Percentiles rank a stretch among this genome's conserved stretches.
phyloP scores from a whole-genome alignment of 768 basidiomycete species.

The Hypholoma fasciculare region DNA sequence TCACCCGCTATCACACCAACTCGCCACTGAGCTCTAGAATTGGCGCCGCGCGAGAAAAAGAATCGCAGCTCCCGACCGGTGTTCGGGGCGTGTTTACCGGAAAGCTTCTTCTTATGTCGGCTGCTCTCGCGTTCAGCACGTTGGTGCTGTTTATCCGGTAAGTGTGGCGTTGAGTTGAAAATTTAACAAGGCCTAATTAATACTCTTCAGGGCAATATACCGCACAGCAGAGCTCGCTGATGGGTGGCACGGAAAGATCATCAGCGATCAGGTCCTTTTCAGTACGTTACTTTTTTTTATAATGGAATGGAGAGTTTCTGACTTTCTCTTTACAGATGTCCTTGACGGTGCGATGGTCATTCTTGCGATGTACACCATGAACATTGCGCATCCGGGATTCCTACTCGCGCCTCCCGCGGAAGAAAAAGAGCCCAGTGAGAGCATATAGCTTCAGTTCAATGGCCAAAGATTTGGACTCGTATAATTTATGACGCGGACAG shows the following conservation, averaged over 20 bases:
- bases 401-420: not conserved
- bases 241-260: conserved; percentile 48
- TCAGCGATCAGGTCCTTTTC: conserved; percentile 39
- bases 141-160: conserved; percentile 13
- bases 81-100: not conserved
- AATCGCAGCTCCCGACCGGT: not conserved
- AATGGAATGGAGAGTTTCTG: too few species aligned
- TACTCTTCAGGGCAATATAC: conserved; percentile 38
- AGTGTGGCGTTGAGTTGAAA: too few species aligned
- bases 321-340: not conserved
- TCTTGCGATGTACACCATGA: conserved; percentile 1
- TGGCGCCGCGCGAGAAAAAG: not conserved
- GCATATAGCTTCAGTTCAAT: not conserved
- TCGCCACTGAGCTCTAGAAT: conserved; percentile 24
- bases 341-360: not conserved
- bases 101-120: conserved; percentile 8
- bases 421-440: not conserved
- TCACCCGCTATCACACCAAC: conserved; percentile 36
- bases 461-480: not conserved
- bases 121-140: conserved; percentile 12
- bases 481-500: too few species aligned
- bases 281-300: conserved; percentile 10
- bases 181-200: too few species aligned
- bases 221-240: conserved; percentile 46
- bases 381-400: not conserved